Evolutionary conservation across 257 asterid species (phyloP).

Genomic region (Solanum chiquidenum): DNA sequence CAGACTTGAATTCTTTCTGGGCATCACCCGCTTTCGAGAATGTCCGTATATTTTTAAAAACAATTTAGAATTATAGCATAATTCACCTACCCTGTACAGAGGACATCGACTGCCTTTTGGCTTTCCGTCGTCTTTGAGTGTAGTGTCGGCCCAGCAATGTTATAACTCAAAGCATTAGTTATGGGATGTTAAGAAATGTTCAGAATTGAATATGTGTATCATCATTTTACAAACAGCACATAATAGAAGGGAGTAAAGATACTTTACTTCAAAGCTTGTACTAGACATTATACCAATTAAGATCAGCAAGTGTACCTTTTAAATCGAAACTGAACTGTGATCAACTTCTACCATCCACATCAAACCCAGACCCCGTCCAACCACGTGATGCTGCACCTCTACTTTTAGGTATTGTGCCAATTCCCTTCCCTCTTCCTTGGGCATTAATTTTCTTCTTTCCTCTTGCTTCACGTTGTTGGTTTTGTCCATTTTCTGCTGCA

Average conservation of each 20-base stretch:
- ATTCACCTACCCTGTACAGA: not conserved
- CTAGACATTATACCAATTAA: not conserved
- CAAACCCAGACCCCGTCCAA: slow-evolving; percentile 93
- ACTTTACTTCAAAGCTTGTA: not conserved
- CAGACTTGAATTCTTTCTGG: not conserved
- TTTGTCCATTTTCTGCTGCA: slow-evolving; percentile 23
- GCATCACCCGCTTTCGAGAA: not conserved
- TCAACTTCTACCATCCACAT: slow-evolving; percentile 70
- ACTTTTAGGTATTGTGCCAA: slow-evolving; percentile 69
- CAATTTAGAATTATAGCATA: not conserved
- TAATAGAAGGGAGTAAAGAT: not conserved
- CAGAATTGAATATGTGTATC: not conserved
- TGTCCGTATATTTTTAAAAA: not conserved
- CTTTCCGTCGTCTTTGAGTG: not conserved
- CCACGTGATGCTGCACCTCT: slow-evolving; percentile 56
- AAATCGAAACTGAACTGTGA: not conserved
- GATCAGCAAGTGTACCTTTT: not conserved
- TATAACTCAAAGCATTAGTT: not conserved
- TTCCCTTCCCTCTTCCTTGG: slow-evolving; percentile 69
- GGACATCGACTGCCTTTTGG: not conserved
- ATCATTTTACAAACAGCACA: not conserved
- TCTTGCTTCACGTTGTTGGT: slow-evolving; percentile 43
- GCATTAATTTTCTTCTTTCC: slow-evolving; percentile 45
- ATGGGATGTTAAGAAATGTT: not conserved
- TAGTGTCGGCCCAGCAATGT: not conserved